Evolutionary conservation across 202 grass and related monocot species (phyloP).

Genomic region (Carex sylvatica): DNA sequence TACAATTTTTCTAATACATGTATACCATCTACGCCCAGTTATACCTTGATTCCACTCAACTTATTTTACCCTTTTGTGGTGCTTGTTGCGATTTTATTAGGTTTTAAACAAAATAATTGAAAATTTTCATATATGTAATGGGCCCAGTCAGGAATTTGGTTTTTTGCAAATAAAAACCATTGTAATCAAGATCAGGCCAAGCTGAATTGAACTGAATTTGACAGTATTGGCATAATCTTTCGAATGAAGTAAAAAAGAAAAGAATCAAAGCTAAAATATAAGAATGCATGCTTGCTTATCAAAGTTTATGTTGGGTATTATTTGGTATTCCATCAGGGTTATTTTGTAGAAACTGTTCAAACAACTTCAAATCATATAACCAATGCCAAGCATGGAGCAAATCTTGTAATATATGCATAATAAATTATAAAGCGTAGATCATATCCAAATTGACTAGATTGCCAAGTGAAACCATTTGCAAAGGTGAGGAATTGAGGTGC

Average conservation of each 20-base stretch:
- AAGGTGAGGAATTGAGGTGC: conserved; percentile 2
- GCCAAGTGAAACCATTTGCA: conserved; percentile 5
- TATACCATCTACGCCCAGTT: not conserved
- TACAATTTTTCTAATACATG: not conserved
- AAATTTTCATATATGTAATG: not conserved
- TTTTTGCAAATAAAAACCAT: not conserved
- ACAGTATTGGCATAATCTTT: not conserved
- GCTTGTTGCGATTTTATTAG: no score
- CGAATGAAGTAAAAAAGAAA: not conserved
- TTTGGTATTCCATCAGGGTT: not conserved
- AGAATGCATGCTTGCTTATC: not conserved
- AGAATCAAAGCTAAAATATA: not conserved
- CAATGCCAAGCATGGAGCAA: not conserved
- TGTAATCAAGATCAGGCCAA: not conserved
- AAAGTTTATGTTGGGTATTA: not conserved
- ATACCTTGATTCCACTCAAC: not conserved
- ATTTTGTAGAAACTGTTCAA: not conserved
- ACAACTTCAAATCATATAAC: not conserved
- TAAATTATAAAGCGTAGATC: not conserved
- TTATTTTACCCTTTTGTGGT: not conserved
- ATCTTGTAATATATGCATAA: not conserved
- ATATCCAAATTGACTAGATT: not conserved
- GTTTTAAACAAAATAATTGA: not conserved
- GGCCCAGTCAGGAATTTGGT: not conserved
- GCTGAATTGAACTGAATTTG: not conserved